Percentiles rank a stretch among this genome's conserved stretches.
Conservation (phyloP, 2,329 filamentous ascomycete genomes). For the Ascochyta pisi region DNA sequence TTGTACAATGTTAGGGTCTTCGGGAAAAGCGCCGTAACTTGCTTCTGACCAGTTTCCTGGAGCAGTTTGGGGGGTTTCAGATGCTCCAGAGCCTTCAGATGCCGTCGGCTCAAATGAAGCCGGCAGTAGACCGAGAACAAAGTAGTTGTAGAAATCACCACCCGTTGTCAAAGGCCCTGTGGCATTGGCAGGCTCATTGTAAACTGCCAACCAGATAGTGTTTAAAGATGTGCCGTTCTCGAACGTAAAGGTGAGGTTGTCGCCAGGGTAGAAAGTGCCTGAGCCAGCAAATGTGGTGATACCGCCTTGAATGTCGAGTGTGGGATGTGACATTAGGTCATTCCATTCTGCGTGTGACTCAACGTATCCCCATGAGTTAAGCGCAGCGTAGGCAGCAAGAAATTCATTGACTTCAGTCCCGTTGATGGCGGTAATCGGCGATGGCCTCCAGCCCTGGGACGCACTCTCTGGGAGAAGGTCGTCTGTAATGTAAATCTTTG, state of each 20-base stretch:
- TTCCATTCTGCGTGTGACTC: conserved; percentile 54
- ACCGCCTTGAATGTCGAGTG: conserved; percentile 22
- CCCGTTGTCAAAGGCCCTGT: conserved; percentile 45
- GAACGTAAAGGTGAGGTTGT: conserved; percentile 31
- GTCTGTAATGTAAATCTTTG: conserved; percentile 39
- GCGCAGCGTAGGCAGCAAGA: conserved; percentile 24
- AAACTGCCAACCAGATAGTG: conserved; percentile 25
- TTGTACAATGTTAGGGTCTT: conserved; percentile 25
- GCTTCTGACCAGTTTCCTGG: conserved; percentile 23
- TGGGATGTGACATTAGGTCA: conserved; percentile 30
- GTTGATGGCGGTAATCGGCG: conserved; percentile 30
- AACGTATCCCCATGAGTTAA: conserved; percentile 45
- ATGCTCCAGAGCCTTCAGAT: background rate
- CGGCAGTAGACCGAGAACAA: conserved; percentile 42
- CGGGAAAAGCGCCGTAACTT: conserved; percentile 30
- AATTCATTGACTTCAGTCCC: conserved; percentile 26
- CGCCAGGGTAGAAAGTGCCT: conserved; percentile 47
- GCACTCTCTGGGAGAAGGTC: conserved; percentile 31
- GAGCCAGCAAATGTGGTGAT: conserved; percentile 19
- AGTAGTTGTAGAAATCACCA: conserved; percentile 54
- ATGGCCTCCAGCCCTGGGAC: conserved; percentile 27
- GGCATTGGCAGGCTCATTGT: conserved; percentile 23
- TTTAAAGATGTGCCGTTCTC: conserved; percentile 29
- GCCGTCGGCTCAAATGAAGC: conserved; percentile 18
- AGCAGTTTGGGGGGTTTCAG: background rate